A percentile compares a stretch with the other conserved stretches of the same genome.
These are phyloP conservation scores for Kurtzmaniella natalensis DNA, from an alignment of 1,139 yeast genomes.

Conservation along the genomic window DNA sequence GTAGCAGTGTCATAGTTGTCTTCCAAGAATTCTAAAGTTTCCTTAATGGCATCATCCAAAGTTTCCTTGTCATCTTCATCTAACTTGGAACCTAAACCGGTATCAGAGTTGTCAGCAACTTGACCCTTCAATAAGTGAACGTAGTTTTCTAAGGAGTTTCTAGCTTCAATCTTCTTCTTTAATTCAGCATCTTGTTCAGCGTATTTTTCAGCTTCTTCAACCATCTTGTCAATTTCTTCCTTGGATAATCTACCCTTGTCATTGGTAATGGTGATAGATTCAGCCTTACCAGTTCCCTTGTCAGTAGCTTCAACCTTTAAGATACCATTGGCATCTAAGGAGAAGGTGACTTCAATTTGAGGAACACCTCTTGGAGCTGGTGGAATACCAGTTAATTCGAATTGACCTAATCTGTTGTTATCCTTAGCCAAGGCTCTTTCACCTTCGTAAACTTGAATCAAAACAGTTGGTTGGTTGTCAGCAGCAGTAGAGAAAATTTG, in stretches of 20 bases:
- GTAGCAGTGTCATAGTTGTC: conserved; percentile 87
- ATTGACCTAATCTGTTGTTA: conserved; percentile 42
- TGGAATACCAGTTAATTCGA: conserved; percentile 45
- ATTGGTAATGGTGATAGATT: conserved; percentile 90
- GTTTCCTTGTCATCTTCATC: conserved; percentile 92
- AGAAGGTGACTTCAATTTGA: conserved; percentile 45
- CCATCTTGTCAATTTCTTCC: conserved; percentile 92
- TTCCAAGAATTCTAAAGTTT: conserved; percentile 82
- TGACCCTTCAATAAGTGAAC: conserved; percentile 48
- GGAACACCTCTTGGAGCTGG: conserved; percentile 51
- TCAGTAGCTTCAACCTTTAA: conserved; percentile 44
- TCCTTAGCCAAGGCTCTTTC: conserved; percentile 46
- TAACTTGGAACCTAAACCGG: conserved; percentile 69
- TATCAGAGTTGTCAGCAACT: conserved; percentile 57
- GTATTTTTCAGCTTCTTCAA: conserved; percentile 86
- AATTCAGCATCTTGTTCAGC: conserved; percentile 84
- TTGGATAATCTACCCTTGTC: conserved; percentile 95
- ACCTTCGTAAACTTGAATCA: conserved; percentile 46
- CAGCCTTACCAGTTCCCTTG: conserved; percentile 63
- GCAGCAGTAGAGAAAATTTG: conserved; percentile 47
- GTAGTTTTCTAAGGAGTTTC: conserved; percentile 48
- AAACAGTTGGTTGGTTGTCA: conserved; percentile 46
- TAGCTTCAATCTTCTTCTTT: conserved; percentile 71
- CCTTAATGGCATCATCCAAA: conserved; percentile 81
- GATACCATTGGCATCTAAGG: conserved; percentile 47